These are phyloP conservation scores for Phytophthora chlamydospora DNA, from an alignment of 352 stramenopile genomes.

Conservation along the genomic window DNA sequence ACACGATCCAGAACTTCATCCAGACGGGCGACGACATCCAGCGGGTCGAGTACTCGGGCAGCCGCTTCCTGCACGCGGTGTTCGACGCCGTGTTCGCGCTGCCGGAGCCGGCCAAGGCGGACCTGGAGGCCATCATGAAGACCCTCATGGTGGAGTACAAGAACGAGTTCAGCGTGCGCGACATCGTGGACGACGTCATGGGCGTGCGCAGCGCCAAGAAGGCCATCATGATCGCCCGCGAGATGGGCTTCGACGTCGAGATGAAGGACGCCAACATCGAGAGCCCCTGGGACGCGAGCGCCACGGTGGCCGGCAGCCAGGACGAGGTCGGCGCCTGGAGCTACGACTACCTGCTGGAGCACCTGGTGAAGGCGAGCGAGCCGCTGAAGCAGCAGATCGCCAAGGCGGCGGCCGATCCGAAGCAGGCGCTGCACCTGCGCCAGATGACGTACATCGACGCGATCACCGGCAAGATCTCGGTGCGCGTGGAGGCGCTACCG, in stretches of 20 bases:
- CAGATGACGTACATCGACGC: conserved; percentile 69
- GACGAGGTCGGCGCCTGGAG: conserved; percentile 46
- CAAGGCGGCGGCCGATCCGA: conserved; percentile 26
- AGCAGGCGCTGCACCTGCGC: conserved; percentile 44
- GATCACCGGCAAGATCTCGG: conserved; percentile 47
- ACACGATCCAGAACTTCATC: conserved; percentile 93
- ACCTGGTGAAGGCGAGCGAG: conserved; percentile 49
- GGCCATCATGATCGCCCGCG: conserved; percentile 92
- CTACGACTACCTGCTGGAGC: conserved; percentile 60
- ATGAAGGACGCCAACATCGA: conserved; percentile 71
- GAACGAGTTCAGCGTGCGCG: conserved; percentile 54
- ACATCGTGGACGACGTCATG: conserved; percentile 94
- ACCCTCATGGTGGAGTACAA: conserved; percentile 64
- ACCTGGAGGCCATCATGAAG: conserved; percentile 75
- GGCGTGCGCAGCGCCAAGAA: conserved; percentile 90
- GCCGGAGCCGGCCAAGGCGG: conserved; percentile 32
- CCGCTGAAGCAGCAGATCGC: conserved; percentile 53
- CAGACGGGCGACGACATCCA: conserved; percentile 93
- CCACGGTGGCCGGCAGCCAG: conserved; percentile 39
- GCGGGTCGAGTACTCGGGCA: conserved; percentile 91
- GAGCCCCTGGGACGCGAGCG: conserved; percentile 49
- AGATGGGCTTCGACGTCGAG: conserved; percentile 89
- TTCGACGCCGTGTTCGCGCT: conserved; percentile 55
- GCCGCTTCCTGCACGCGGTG: conserved; percentile 85
- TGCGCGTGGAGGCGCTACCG: conserved; percentile 52